Evolutionary conservation across 306 rosid species (phyloP).

Genomic region (Cucurbita argyrosperma): DNA sequence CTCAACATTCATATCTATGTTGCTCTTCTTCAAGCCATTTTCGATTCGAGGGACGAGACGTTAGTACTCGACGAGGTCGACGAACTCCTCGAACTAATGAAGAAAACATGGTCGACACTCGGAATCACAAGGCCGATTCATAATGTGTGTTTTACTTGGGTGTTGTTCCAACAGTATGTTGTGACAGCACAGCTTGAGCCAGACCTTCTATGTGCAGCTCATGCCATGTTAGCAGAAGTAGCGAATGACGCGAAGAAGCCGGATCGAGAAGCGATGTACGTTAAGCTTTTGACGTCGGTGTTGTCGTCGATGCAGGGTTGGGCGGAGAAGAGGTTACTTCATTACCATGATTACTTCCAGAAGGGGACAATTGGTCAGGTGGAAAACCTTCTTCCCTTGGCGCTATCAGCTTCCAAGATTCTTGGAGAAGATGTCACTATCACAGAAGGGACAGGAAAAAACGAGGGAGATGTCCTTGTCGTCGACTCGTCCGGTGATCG

Average conservation of each 20-base stretch:
- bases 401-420: slow-evolving; percentile 49
- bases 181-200: slow-evolving; percentile 57
- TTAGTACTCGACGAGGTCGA: slow-evolving; percentile 87
- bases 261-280: slow-evolving; percentile 40
- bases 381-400: slow-evolving; percentile 66
- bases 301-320: slow-evolving; percentile 52
- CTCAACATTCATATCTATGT: slow-evolving; percentile 54
- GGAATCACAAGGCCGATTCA: slow-evolving; percentile 58
- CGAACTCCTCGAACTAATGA: slow-evolving; percentile 75
- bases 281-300: slow-evolving; percentile 48
- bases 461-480: slow-evolving; percentile 30
- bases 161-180: slow-evolving; percentile 59
- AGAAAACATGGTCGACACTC: slow-evolving; percentile 73
- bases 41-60: slow-evolving; percentile 71
- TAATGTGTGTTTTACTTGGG: slow-evolving; percentile 79
- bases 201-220: slow-evolving; percentile 71
- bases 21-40: slow-evolving; percentile 59
- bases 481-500: slow-evolving; percentile 57
- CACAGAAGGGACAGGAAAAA: slow-evolving; percentile 31
- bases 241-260: slow-evolving; percentile 54
- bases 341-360: slow-evolving; percentile 61
- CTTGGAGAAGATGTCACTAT: slow-evolving; percentile 58
- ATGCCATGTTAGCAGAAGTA: slow-evolving; percentile 64
- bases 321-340: slow-evolving; percentile 60
- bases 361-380: slow-evolving; percentile 54